Conservation (phyloP, 768 basidiomycete species). For the Rhizopogon vesiculosus region DNA sequence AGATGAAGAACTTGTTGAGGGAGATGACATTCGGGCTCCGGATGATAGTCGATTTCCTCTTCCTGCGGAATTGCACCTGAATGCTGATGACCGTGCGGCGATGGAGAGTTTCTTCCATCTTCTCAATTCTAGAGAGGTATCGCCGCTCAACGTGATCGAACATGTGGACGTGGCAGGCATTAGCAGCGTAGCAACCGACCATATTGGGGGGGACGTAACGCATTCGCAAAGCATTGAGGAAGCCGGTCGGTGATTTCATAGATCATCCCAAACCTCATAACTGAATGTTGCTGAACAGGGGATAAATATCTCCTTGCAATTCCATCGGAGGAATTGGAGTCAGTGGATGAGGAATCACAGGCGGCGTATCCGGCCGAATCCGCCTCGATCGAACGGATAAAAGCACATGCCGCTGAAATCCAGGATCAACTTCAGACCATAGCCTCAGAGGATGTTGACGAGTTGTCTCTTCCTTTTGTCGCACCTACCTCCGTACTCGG, state of each 20-base stretch:
- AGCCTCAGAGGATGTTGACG: neutral
- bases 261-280: neutral
- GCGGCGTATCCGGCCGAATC: neutral
- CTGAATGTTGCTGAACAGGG: neutral
- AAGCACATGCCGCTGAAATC: neutral
- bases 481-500: neutral
- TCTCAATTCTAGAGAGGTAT: neutral
- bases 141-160: neutral
- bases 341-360: neutral
- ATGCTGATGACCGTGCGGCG: neutral
- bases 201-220: neutral
- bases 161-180: neutral
- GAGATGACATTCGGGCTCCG: conserved; percentile 2
- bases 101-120: conserved; percentile 4
- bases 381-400: neutral
- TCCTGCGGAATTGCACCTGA: neutral
- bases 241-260: neutral
- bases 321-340: neutral
- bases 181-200: neutral
- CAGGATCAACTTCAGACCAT: neutral
- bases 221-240: neutral
- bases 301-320: too few species aligned
- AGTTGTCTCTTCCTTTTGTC: neutral
- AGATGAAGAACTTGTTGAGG: conserved; percentile 23
- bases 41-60: neutral